Conservation (phyloP, 306 rosid species). For the Rosa rugosa region DNA sequence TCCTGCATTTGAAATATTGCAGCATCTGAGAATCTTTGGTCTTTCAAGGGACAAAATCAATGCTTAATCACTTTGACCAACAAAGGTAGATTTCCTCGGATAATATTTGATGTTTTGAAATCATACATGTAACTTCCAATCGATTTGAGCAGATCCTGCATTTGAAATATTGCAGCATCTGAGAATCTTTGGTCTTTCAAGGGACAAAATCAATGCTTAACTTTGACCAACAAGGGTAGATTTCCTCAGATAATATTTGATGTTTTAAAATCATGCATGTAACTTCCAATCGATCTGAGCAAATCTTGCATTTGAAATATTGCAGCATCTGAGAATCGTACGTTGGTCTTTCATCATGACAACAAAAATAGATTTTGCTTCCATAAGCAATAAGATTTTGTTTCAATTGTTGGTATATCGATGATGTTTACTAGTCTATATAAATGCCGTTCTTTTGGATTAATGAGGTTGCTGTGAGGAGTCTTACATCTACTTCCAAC, state of each 20-base stretch:
- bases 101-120: neutral
- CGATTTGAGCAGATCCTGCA: neutral
- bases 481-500: neutral
- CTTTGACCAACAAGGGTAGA: neutral
- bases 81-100: neutral
- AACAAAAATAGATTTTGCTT: neutral
- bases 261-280: neutral
- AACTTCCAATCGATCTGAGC: neutral
- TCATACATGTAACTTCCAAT: neutral
- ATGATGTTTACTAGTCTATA: neutral
- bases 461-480: neutral
- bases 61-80: neutral
- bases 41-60: neutral
- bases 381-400: constrained; percentile 5
- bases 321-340: neutral
- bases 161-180: neutral
- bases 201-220: neutral
- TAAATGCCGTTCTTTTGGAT: neutral
- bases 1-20: constrained; percentile 1
- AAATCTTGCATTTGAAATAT: constrained; percentile 1
- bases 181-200: neutral
- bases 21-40: neutral
- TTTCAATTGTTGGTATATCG: neutral
- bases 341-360: neutral
- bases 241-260: neutral